These are phyloP conservation scores for Kernera saxatilis DNA, from an alignment of 345 rosid species.

Conservation along the genomic window DNA sequence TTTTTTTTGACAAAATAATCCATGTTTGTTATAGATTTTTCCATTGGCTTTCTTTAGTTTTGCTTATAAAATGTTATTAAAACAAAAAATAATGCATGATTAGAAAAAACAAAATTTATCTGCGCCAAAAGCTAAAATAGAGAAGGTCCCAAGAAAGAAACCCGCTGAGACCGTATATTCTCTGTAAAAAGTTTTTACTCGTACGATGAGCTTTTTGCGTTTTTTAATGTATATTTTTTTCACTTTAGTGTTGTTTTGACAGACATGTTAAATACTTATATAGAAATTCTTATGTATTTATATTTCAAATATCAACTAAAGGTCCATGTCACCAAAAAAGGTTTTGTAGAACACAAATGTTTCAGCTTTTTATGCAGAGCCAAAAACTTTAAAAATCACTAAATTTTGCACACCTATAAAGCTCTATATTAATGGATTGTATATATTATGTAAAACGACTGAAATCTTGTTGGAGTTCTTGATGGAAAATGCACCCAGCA, in stretches of 20 bases:
- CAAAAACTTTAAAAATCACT: conserved; percentile 6
- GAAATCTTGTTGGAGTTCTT: background rate
- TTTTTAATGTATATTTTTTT: conserved; percentile 9
- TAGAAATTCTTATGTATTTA: background rate
- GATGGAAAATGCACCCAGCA: background rate
- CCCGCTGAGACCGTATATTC: conserved; percentile 62
- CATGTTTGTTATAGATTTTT: background rate
- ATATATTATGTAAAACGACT: background rate
- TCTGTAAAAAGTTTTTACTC: conserved; percentile 43
- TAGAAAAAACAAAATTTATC: background rate
- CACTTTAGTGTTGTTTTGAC: conserved; percentile 8
- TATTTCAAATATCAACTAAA: background rate
- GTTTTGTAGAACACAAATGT: conserved; percentile 30
- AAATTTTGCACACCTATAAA: conserved; percentile 1
- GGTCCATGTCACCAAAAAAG: conserved; percentile 31
- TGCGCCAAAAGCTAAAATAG: conserved; percentile 24
- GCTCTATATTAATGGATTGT: background rate
- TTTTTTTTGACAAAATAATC: no score
- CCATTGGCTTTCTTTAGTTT: background rate
- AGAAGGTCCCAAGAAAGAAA: conserved; percentile 34
- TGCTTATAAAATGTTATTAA: background rate
- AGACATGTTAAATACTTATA: background rate
- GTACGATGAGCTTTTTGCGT: conserved; percentile 46
- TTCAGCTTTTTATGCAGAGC: conserved; percentile 27
- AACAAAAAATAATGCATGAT: background rate